Conservation (phyloP, 768 basidiomycete species). For the Trametes gibbosa region DNA sequence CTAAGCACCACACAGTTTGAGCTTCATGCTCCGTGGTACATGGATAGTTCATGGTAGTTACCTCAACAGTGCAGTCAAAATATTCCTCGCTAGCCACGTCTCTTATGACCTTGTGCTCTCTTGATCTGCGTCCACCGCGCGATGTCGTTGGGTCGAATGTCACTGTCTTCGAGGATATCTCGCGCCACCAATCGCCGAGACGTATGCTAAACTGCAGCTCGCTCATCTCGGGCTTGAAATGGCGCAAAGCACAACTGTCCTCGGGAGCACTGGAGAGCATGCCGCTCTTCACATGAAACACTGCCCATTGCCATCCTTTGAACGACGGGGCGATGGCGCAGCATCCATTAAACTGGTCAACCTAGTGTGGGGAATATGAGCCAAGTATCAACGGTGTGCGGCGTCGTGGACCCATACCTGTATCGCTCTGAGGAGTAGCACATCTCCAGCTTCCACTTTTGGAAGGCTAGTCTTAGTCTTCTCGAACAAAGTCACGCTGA, state of each 20-base stretch:
- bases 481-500: constrained; percentile 49
- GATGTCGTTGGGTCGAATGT: background rate
- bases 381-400: background rate
- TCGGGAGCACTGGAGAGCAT: constrained; percentile 31
- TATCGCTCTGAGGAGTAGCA: constrained; percentile 28
- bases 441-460: constrained; percentile 42
- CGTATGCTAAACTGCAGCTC: constrained; percentile 25
- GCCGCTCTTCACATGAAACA: constrained; percentile 43
- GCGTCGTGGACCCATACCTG: background rate
- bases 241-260: constrained; percentile 1
- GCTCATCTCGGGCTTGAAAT: constrained; percentile 14
- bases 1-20: constrained; percentile 31
- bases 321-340: constrained; percentile 43
- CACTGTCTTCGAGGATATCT: constrained; percentile 5
- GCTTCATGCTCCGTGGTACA: background rate
- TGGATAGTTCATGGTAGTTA: constrained; percentile 25
- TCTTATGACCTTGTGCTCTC: constrained; percentile 23
- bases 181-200: constrained; percentile 31
- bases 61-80: constrained; percentile 42
- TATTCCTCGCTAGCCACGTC: constrained; percentile 24
- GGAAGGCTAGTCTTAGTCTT: constrained; percentile 52
- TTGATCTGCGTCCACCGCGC: background rate
- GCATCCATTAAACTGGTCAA: constrained; percentile 31
- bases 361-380: constrained; percentile 27
- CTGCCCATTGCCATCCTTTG: constrained; percentile 52